These are phyloP conservation scores for Cicer yamashitae DNA, from an alignment of 306 rosid genomes.

Conservation along the genomic window DNA sequence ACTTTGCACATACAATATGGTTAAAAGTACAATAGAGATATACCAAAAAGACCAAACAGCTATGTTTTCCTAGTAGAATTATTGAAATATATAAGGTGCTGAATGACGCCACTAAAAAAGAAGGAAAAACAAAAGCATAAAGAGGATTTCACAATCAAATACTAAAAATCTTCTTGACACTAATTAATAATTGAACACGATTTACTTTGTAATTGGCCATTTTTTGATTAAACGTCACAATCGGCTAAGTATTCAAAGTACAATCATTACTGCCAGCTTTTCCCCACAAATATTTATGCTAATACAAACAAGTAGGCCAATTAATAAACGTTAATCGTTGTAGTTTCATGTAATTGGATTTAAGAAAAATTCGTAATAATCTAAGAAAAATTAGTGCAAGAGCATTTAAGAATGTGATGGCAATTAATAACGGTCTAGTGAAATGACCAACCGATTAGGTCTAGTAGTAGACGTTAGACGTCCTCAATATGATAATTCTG, in stretches of 20 bases:
- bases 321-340: not conserved
- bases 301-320: constrained; percentile 19
- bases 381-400: no score
- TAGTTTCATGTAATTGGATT: no score
- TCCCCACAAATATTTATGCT: constrained; percentile 29
- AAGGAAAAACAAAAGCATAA: not conserved
- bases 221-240: constrained; percentile 8
- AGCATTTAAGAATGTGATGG: no score
- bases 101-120: constrained; percentile 48
- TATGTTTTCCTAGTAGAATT: constrained; percentile 17
- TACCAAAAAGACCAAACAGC: not conserved
- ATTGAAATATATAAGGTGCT: constrained; percentile 42
- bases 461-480: no score
- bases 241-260: constrained; percentile 30
- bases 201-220: constrained; percentile 40
- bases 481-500: no score
- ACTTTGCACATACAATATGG: no score
- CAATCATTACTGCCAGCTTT: constrained; percentile 43
- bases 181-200: constrained; percentile 37
- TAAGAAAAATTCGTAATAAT: no score
- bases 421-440: no score
- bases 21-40: not conserved
- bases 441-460: no score
- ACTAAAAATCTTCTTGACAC: constrained; percentile 31
- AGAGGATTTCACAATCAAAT: constrained; percentile 42